Base-by-base conservation (phyloP, 1,284 basidiomycete species). In the Ganoderma sp. region DNA sequence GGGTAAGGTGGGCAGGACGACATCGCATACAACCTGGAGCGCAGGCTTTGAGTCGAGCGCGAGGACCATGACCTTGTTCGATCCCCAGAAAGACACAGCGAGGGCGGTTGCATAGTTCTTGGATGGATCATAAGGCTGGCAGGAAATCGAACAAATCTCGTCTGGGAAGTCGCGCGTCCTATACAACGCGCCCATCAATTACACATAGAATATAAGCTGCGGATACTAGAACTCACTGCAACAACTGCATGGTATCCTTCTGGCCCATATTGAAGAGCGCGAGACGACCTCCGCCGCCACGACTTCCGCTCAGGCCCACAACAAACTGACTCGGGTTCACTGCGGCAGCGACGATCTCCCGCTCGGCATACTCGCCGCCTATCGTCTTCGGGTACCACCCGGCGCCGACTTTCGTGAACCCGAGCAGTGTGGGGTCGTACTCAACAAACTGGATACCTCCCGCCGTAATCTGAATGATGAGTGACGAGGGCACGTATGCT, bases 71-170 rank as follows among this genome's bases (percentile, higher is more conserved):
- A 96, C 84, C 28, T 81, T 76, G 69, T 91, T 89, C 1, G 87
- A 85, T 32, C 84, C 84, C 95, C 97, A 99, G 70, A 94, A 94
- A 0, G 90, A 89, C 28, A 93, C 87, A 0, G 88, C 88, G 19
- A 90, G 80, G 52, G 84, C 75, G 14, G 77, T 77, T 2, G 89
- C 78, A 65, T 81, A 90, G 43, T 78, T 74, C 70, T 85, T 85
- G 7, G 79, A 73, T 0, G 79, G 75, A 69, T 90, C 84, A 43
- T 87, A 73, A 1, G 90, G 89, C 3, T 80, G 75, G 70, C 90
- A 89, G 1, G 89, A 89, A 37, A 94, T 78, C 0, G 89, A 84
- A 34, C 91, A 90, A 58, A 93, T 87, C 74, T 92, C 89, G 12
- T 76, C 74, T 0, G 66, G 54, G 66, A 77, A 77, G 61, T 76